Evolutionary conservation across 2,329 filamentous ascomycete species (phyloP).

Genomic region (Daldinia sp.): DNA sequence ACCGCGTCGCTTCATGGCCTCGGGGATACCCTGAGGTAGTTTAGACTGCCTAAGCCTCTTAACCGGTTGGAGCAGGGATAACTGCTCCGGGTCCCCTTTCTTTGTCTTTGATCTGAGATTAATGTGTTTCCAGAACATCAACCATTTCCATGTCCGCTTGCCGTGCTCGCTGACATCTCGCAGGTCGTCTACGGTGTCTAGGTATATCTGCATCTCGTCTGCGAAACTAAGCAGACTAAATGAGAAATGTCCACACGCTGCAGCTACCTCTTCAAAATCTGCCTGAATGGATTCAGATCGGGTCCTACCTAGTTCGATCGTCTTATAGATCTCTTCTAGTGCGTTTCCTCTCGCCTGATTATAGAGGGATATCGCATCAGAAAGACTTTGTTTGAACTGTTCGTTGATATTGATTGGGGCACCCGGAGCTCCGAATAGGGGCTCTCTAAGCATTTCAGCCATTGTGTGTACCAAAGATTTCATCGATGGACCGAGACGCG

Average conservation of each 20-base stretch:
- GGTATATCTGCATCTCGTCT: constrained; percentile 83
- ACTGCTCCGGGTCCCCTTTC: constrained; percentile 54
- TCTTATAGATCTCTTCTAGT: constrained; percentile 80
- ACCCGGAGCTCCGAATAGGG: constrained; percentile 78
- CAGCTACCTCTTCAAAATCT: constrained; percentile 95
- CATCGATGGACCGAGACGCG: constrained; percentile 89
- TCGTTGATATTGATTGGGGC: constrained; percentile 78
- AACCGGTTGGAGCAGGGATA: constrained; percentile 52
- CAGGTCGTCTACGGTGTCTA: constrained; percentile 85
- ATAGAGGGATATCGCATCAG: constrained; percentile 82
- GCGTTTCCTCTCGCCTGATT: constrained; percentile 78
- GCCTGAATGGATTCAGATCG: constrained; percentile 81
- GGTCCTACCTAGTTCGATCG: constrained; percentile 74
- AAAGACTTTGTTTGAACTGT: constrained; percentile 80
- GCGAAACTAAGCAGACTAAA: constrained; percentile 91
- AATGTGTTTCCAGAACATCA: constrained; percentile 74
- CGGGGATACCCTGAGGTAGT: constrained; percentile 64
- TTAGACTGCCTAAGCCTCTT: constrained; percentile 62
- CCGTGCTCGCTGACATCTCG: constrained; percentile 73
- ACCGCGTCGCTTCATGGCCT: constrained; percentile 62
- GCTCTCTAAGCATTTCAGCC: constrained; percentile 85
- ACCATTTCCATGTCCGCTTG: constrained; percentile 80
- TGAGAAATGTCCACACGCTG: constrained; percentile 96
- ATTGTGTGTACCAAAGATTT: constrained; percentile 94
- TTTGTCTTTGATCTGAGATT: constrained; percentile 44